Evolutionary conservation across 441 rosid genomes (phyloP).

Genomic region (Euphorbia schlechtendalii): DNA sequence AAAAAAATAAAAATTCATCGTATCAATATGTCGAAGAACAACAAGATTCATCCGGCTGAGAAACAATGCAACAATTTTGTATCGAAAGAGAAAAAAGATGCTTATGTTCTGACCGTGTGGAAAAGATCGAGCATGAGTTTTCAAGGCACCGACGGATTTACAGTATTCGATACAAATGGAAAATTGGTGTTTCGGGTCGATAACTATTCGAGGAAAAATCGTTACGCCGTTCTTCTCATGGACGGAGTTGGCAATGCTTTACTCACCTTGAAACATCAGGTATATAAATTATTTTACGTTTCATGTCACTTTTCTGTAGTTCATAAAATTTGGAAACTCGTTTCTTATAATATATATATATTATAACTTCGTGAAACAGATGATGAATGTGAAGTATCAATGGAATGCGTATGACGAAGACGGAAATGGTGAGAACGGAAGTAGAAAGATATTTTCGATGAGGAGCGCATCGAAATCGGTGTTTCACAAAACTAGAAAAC

Average conservation of each 20-base stretch:
- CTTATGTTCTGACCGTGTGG: constrained; percentile 37
- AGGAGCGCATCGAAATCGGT: constrained; percentile 18
- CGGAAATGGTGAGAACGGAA: constrained; percentile 6
- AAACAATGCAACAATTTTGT: constrained; percentile 2
- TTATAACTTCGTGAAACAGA: constrained; percentile 11
- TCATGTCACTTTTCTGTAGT: too few relatives aligned
- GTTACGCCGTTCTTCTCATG: constrained; percentile 40
- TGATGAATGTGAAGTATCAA: constrained; percentile 32
- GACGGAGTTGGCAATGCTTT: constrained; percentile 46
- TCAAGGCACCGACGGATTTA: constrained; percentile 56
- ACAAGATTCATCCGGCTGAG: constrained; percentile 35
- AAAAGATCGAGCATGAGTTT: constrained; percentile 55
- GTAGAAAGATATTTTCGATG: constrained; percentile 35
- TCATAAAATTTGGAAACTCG: too few relatives aligned
- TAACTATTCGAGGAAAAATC: constrained; percentile 42
- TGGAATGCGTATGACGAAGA: constrained; percentile 46
- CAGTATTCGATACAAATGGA: constrained; percentile 37
- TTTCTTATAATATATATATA: too few relatives aligned
- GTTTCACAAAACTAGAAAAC: constrained; percentile 19
- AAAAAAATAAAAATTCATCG: not conserved
- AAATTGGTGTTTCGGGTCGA: constrained; percentile 41
- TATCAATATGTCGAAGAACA: constrained; percentile 25
- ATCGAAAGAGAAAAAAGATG: not conserved
- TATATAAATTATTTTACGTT: constrained; percentile 8
- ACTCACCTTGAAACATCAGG: constrained; percentile 43